phyloP scores from a whole-genome alignment of 164 flowering plant genomes.

The Dillenia suffruticosa region DNA sequence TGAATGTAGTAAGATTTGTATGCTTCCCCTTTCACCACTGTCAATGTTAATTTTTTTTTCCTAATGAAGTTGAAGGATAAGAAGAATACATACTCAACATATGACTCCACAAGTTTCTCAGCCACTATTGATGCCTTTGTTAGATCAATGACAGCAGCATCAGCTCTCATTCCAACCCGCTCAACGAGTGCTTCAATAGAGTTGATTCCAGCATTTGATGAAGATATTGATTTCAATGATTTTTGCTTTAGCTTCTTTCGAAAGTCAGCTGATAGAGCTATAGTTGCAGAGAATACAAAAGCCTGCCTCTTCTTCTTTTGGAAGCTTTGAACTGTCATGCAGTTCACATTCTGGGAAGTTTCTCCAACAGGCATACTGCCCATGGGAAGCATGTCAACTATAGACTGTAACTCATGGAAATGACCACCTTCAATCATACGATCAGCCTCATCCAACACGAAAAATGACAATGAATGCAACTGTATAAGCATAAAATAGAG shows the following conservation, averaged over 20 bases:
- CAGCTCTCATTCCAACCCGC: constrained; percentile 80
- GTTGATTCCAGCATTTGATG: constrained; percentile 37
- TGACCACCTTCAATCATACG: constrained; percentile 92
- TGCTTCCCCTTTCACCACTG: too few species aligned
- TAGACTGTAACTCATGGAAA: constrained; percentile 84
- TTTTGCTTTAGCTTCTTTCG: constrained; percentile 83
- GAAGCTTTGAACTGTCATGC: constrained; percentile 49
- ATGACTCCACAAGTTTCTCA: constrained; percentile 79
- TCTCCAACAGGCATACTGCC: constrained; percentile 27
- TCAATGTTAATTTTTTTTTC: too few species aligned
- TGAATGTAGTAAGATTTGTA: too few species aligned
- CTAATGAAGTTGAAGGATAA: not conserved
- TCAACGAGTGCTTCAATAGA: constrained; percentile 79
- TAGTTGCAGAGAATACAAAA: constrained; percentile 90
- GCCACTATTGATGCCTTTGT: constrained; percentile 77
- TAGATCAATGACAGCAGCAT: constrained; percentile 79
- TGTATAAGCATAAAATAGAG: constrained; percentile 29
- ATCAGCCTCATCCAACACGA: constrained; percentile 97
- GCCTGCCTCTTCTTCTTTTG: constrained; percentile 89
- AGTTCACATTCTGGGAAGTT: constrained; percentile 27
- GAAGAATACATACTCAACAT: constrained; percentile 64
- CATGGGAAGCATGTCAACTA: constrained; percentile 84
- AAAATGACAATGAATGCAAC: constrained; percentile 83
- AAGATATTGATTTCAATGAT: constrained; percentile 39
- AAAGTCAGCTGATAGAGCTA: constrained; percentile 80